These are phyloP conservation scores for Multifurca ochricompacta DNA, from an alignment of 768 basidiomycete genomes.

Conservation along the genomic window DNA sequence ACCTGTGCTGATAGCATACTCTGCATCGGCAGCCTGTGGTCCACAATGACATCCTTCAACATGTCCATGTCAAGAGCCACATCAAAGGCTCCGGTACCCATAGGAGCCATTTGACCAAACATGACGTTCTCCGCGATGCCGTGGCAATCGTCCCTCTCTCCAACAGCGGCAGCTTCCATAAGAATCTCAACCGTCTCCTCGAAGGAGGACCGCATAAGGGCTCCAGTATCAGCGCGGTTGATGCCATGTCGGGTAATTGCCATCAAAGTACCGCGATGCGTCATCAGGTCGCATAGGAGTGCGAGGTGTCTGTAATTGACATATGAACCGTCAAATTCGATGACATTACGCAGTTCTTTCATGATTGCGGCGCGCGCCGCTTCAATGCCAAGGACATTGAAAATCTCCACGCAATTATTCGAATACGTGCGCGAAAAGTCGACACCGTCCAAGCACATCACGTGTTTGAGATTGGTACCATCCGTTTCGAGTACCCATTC, in stretches of 20 bases:
- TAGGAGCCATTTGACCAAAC: slow-evolving; percentile 99
- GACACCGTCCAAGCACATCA: slow-evolving; percentile 92
- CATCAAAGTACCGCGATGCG: slow-evolving; percentile 90
- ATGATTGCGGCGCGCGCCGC: slow-evolving; percentile 92
- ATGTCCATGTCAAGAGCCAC: slow-evolving; percentile 95
- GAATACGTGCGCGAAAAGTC: slow-evolving; percentile 92
- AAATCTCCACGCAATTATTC: slow-evolving; percentile 94
- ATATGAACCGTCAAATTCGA: slow-evolving; percentile 99
- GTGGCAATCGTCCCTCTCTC: slow-evolving; percentile 97
- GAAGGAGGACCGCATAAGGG: slow-evolving; percentile 97
- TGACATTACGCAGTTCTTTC: slow-evolving; percentile 89
- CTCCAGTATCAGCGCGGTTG: slow-evolving; percentile 98
- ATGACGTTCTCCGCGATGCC: slow-evolving; percentile 99
- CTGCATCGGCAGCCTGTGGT: slow-evolving; percentile 86
- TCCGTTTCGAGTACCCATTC: slow-evolving; percentile 99
- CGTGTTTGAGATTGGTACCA: slow-evolving; percentile 90
- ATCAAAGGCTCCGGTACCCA: slow-evolving; percentile 97
- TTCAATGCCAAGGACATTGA: slow-evolving; percentile 93
- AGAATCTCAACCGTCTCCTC: slow-evolving; percentile 99
- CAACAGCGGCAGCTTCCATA: slow-evolving; percentile 97
- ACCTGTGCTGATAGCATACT: slow-evolving; percentile 68
- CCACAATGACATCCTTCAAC: slow-evolving; percentile 97
- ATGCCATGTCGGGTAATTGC: slow-evolving; percentile 99
- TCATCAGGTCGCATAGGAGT: slow-evolving; percentile 97
- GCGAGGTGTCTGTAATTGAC: slow-evolving; percentile 98